phyloP scores from a whole-genome alignment of 805 yeast species.

The Cyberlindnera xishuangbannaensis region DNA sequence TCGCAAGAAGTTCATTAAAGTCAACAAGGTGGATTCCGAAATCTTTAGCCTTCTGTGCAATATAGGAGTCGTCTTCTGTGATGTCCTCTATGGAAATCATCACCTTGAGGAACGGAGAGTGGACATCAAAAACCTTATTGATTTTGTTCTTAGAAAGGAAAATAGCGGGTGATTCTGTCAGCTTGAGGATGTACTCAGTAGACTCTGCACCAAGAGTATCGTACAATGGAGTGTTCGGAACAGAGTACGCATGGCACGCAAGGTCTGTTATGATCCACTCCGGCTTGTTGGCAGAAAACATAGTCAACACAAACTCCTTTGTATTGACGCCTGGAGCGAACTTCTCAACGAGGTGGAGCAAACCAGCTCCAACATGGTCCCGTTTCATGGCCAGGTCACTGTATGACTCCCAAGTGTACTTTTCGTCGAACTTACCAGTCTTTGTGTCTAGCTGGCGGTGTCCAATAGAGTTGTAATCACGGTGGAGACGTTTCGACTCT shows the following conservation, averaged over 20 bases:
- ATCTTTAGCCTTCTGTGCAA: slow-evolving; percentile 27
- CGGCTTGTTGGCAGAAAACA: slow-evolving; percentile 51
- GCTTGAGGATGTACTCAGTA: slow-evolving; percentile 53
- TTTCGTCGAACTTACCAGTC: slow-evolving; percentile 32
- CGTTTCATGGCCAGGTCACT: slow-evolving; percentile 37
- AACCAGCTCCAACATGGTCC: slow-evolving; percentile 49
- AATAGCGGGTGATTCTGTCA: slow-evolving; percentile 59
- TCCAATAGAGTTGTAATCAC: slow-evolving; percentile 42
- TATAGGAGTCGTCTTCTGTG: slow-evolving; percentile 27
- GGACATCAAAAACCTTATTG: slow-evolving; percentile 39
- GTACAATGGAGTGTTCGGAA: slow-evolving; percentile 47
- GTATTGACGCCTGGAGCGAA: slow-evolving; percentile 28
- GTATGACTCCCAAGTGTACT: slow-evolving; percentile 41
- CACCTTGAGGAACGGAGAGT: slow-evolving; percentile 41
- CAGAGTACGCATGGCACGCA: slow-evolving; percentile 57
- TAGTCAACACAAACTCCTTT: slow-evolving; percentile 43
- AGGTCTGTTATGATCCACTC: slow-evolving; percentile 71
- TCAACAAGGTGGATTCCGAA: slow-evolving; percentile 28
- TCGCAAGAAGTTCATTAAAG: slow-evolving; percentile 30
- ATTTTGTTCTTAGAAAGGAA: slow-evolving; percentile 50
- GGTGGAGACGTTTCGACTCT: slow-evolving; percentile 32
- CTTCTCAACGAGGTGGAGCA: slow-evolving; percentile 36
- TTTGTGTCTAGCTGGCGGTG: slow-evolving; percentile 29
- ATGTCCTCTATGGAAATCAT: slow-evolving; percentile 53
- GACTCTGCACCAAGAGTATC: slow-evolving; percentile 57